These are phyloP conservation scores for Hymenoscyphus scutula DNA, from an alignment of 2,329 filamentous ascomycete genomes.

Conservation along the genomic window DNA sequence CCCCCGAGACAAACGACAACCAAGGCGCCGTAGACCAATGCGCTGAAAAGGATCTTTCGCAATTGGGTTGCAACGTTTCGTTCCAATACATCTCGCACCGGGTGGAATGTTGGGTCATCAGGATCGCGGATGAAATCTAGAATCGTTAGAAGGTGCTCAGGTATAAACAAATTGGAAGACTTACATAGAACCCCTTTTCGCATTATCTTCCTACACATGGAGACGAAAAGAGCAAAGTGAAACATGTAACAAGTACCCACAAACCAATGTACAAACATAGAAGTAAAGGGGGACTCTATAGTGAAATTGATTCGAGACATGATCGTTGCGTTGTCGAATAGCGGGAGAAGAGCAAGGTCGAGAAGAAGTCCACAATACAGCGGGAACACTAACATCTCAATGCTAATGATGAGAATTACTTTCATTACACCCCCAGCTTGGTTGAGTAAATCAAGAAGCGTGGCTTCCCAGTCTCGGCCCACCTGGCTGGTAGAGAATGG, in stretches of 20 bases:
- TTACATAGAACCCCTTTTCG: conserved; percentile 87
- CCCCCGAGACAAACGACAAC: conserved; percentile 92
- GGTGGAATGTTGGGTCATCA: conserved; percentile 97
- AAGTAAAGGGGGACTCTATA: conserved; percentile 76
- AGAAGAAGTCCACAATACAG: conserved; percentile 92
- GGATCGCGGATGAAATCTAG: conserved; percentile 94
- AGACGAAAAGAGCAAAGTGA: conserved; percentile 96
- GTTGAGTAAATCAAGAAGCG: conserved; percentile 76
- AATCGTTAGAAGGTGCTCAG: conserved; percentile 33
- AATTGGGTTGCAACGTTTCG: conserved; percentile 89
- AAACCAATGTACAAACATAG: conserved; percentile 97
- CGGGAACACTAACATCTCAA: conserved; percentile 97
- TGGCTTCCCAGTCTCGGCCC: conserved; percentile 67
- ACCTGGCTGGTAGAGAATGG: conserved; percentile 60
- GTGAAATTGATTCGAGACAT: conserved; percentile 77
- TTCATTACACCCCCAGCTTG: conserved; percentile 98
- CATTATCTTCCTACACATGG: conserved; percentile 98
- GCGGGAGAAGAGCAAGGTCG: conserved; percentile 80
- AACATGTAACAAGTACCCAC: conserved; percentile 99
- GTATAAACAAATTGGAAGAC: conserved; percentile 36
- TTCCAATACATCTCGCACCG: conserved; percentile 93
- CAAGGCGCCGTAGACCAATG: conserved; percentile 88
- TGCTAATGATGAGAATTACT: conserved; percentile 96
- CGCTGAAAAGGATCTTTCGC: conserved; percentile 93
- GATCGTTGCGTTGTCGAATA: conserved; percentile 80